A percentile compares a stretch with the other conserved stretches of the same genome.
Evolutionary conservation across 2,329 filamentous ascomycete genomes (phyloP).

Genomic region (Ambrosiella beaveri): DNA sequence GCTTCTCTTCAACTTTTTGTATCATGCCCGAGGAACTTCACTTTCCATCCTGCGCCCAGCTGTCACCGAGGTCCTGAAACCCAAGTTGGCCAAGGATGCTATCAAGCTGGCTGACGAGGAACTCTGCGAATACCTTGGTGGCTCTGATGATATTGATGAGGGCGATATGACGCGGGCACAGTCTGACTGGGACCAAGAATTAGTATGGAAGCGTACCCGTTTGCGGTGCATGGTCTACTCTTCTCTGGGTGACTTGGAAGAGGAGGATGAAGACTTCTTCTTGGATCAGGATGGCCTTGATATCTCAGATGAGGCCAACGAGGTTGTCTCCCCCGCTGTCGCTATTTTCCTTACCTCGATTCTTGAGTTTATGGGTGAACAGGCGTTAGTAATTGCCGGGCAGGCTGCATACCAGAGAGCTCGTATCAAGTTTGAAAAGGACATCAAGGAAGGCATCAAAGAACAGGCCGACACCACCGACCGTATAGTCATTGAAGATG

Average conservation of each 20-base stretch:
- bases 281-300: slow-evolving; percentile 65
- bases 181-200: slow-evolving; percentile 69
- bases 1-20: slow-evolving; percentile 79
- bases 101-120: slow-evolving; percentile 73
- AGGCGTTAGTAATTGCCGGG: slow-evolving; percentile 71
- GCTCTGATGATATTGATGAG: slow-evolving; percentile 38
- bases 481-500: slow-evolving; percentile 67
- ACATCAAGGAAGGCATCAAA: slow-evolving; percentile 34
- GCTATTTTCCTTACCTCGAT: slow-evolving; percentile 94
- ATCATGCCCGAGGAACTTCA: slow-evolving; percentile 58
- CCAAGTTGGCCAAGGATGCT: slow-evolving; percentile 71
- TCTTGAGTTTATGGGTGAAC: slow-evolving; percentile 83
- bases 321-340: slow-evolving; percentile 69
- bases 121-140: slow-evolving; percentile 71
- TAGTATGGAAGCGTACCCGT: slow-evolving; percentile 84
- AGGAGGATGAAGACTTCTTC: slow-evolving; percentile 86
- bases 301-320: slow-evolving; percentile 40
- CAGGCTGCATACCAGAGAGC: slow-evolving; percentile 63
- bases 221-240: slow-evolving; percentile 97
- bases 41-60: slow-evolving; percentile 62
- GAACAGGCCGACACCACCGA: slow-evolving; percentile 36
- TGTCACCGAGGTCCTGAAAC: slow-evolving; percentile 72
- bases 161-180: neutral
- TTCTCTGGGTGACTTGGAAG: slow-evolving; percentile 87
- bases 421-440: slow-evolving; percentile 39